Evolutionary conservation across 2,329 filamentous ascomycete species (phyloP).

Genomic region (Thyridium curvatum): DNA sequence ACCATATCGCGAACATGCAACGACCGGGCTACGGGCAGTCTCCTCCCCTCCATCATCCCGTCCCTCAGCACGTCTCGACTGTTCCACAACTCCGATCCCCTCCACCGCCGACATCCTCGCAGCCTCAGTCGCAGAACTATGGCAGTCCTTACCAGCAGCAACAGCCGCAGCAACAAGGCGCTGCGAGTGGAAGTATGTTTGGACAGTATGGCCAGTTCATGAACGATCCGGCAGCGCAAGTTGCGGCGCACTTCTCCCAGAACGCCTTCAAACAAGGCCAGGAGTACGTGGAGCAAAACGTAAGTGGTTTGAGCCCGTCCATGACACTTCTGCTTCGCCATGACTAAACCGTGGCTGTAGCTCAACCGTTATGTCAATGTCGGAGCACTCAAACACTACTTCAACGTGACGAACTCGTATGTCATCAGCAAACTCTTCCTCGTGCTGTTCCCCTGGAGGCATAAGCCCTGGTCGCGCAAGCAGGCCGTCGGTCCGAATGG

Average conservation of each 20-base stretch:
- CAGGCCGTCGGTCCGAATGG: constrained; percentile 66
- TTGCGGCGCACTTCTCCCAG: constrained; percentile 91
- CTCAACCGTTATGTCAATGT: constrained; percentile 78
- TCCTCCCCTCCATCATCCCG: constrained; percentile 91
- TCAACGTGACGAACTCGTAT: constrained; percentile 97
- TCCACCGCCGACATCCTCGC: constrained; percentile 66
- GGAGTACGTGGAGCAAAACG: constrained; percentile 93
- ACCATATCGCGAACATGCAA: constrained; percentile 63
- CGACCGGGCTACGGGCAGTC: constrained; percentile 79
- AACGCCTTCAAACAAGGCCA: constrained; percentile 86
- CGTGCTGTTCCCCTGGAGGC: constrained; percentile 94
- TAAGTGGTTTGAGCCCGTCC: constrained; percentile 35
- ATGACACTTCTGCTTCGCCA: background rate
- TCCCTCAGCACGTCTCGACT: constrained; percentile 96
- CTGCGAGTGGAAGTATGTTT: constrained; percentile 45
- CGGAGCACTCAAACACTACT: constrained; percentile 93
- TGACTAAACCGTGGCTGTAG: constrained; percentile 18
- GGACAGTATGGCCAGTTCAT: constrained; percentile 87
- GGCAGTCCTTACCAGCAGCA: constrained; percentile 63
- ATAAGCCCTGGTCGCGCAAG: constrained; percentile 94
- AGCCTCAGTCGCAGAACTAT: constrained; percentile 59
- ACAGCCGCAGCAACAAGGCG: constrained; percentile 36
- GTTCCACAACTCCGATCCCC: constrained; percentile 96
- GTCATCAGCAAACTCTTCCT: constrained; percentile 89
- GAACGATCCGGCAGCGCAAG: constrained; percentile 89